These are phyloP conservation scores for Cyclocybe aegerita DNA, from an alignment of 768 basidiomycete genomes.

Conservation along the genomic window DNA sequence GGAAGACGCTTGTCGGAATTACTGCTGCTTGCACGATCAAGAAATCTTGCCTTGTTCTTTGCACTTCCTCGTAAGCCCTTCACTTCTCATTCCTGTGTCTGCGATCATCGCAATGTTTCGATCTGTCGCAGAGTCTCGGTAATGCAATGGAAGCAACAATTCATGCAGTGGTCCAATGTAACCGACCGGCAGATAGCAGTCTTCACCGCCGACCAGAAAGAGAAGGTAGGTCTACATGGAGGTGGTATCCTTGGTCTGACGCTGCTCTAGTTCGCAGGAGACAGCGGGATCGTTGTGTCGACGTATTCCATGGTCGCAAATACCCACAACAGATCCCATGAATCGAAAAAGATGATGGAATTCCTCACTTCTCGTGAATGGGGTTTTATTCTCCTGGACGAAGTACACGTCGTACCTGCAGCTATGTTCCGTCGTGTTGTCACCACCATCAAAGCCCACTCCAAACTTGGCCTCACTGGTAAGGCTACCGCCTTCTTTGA, in stretches of 20 bases:
- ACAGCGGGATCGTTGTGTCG: constrained; percentile 97
- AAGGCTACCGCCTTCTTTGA: constrained; percentile 16
- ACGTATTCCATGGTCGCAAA: constrained; percentile 99
- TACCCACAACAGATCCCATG: constrained; percentile 97
- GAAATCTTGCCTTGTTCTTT: constrained; percentile 95
- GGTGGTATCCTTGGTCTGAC: constrained; percentile 2
- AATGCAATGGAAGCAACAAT: constrained; percentile 99
- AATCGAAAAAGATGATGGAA: constrained; percentile 99
- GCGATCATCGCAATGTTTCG: constrained; percentile 5
- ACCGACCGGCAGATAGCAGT: constrained; percentile 95
- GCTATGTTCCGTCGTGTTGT: constrained; percentile 98
- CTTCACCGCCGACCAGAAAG: constrained; percentile 97
- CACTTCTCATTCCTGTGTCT: background rate
- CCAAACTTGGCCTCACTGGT: constrained; percentile 97
- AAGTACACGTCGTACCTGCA: constrained; percentile 98
- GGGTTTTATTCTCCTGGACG: constrained; percentile 97
- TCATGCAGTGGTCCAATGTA: constrained; percentile 98
- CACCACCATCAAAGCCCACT: constrained; percentile 98
- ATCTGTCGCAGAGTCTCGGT: constrained; percentile 68
- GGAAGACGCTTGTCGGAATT: constrained; percentile 99
- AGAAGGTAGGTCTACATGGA: constrained; percentile 58
- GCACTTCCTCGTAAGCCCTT: constrained; percentile 88
- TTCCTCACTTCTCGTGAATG: constrained; percentile 97
- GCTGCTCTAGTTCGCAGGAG: constrained; percentile 79
- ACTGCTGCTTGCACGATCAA: constrained; percentile 99